These are phyloP conservation scores for Mortierella sp. DNA, from an alignment of 371 early-diverging fungal genomes.

Conservation along the genomic window DNA sequence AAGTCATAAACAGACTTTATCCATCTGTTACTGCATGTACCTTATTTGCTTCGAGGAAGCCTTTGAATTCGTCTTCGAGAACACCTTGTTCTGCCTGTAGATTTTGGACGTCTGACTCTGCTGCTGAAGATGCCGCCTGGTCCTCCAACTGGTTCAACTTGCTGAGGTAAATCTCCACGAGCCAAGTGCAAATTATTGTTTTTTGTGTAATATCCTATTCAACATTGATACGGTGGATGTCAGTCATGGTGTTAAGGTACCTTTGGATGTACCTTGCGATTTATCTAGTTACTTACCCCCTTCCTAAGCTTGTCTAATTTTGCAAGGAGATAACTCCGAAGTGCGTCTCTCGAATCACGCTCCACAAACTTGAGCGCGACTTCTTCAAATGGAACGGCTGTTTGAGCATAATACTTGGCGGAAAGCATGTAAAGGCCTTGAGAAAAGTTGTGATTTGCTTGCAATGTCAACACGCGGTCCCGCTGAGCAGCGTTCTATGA, in stretches of 20 bases:
- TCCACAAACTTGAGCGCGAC: conserved; percentile 87
- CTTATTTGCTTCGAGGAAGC: conserved; percentile 78
- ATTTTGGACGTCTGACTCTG: conserved; percentile 56
- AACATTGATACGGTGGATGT: neutral
- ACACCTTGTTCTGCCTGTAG: conserved; percentile 44
- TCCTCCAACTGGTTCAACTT: conserved; percentile 81
- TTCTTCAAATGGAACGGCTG: conserved; percentile 87
- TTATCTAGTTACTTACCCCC: conserved; percentile 59
- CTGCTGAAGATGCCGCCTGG: conserved; percentile 61
- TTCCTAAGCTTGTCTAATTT: conserved; percentile 73
- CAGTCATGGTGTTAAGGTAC: neutral
- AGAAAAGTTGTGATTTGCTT: conserved; percentile 88
- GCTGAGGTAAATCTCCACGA: conserved; percentile 86
- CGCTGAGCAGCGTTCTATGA: conserved; percentile 73
- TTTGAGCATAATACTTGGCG: conserved; percentile 89
- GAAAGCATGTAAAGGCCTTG: conserved; percentile 80
- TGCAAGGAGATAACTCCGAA: conserved; percentile 79
- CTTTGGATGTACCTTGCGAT: neutral
- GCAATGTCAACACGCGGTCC: conserved; percentile 82
- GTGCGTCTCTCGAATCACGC: conserved; percentile 77
- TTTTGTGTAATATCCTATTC: conserved; percentile 83
- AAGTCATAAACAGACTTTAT: neutral
- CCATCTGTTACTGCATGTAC: conserved; percentile 34
- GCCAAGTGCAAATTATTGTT: conserved; percentile 88
- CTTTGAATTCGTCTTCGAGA: conserved; percentile 75